Conservation (phyloP, 108 stramenopile species). For the Pseudonitzschia multiseries region DNA sequence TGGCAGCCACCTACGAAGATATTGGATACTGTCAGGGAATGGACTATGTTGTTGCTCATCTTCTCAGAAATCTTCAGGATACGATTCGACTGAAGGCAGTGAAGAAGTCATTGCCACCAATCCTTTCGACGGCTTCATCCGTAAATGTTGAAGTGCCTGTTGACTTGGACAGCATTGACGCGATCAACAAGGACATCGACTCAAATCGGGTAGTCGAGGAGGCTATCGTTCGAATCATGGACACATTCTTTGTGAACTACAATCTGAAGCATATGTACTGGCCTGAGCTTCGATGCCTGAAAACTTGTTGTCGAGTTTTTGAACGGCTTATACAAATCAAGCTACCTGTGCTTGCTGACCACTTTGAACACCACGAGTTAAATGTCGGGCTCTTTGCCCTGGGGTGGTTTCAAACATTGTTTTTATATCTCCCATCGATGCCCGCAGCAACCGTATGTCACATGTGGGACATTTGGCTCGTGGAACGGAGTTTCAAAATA, state of each 20-base stretch:
- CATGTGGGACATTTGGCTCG: slow-evolving; percentile 93
- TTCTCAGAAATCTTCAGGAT: slow-evolving; percentile 83
- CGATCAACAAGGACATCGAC: slow-evolving; percentile 38
- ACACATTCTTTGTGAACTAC: slow-evolving; percentile 78
- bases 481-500: slow-evolving; percentile 88
- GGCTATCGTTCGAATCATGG: slow-evolving; percentile 74
- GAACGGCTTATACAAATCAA: slow-evolving; percentile 79
- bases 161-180: slow-evolving; percentile 6
- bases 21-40: slow-evolving; percentile 91
- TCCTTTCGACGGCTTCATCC: slow-evolving; percentile 18
- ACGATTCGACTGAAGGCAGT: slow-evolving; percentile 69
- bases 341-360: slow-evolving; percentile 86
- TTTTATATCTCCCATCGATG: slow-evolving; percentile 91
- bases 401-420: slow-evolving; percentile 91
- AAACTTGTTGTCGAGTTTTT: slow-evolving; percentile 84
- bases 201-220: slow-evolving; percentile 75
- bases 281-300: slow-evolving; percentile 85
- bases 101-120: slow-evolving; percentile 48
- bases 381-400: slow-evolving; percentile 89
- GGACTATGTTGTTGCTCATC: slow-evolving; percentile 90
- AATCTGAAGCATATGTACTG: slow-evolving; percentile 86
- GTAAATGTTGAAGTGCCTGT: not conserved
- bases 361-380: slow-evolving; percentile 88
- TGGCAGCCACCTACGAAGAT: slow-evolving; percentile 74
- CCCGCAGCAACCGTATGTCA: slow-evolving; percentile 86